Conservation (phyloP, 139 green algal genomes). For the Closterium sp. region DNA sequence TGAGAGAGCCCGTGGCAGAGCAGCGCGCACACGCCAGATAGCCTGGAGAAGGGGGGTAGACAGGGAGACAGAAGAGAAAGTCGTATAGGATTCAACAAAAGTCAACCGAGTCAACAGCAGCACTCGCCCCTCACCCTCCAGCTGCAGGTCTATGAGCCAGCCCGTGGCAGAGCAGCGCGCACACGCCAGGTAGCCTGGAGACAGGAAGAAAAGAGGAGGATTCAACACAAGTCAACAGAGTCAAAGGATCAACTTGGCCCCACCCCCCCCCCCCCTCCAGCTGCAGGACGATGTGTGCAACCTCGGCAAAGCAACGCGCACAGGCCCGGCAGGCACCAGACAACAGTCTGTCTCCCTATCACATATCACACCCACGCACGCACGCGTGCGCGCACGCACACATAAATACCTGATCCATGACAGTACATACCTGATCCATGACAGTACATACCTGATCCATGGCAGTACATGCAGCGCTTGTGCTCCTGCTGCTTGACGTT, state of each 20-base stretch:
- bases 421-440: no score
- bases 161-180: not conserved
- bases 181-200: not conserved
- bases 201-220: not conserved
- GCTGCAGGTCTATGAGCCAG: not conserved
- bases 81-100: not conserved
- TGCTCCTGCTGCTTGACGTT: slow-evolving; percentile 84
- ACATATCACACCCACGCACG: not conserved
- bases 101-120: not conserved
- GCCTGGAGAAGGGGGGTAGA: not conserved
- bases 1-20: not conserved
- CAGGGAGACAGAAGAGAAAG: not conserved
- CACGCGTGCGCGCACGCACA: no score
- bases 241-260: not conserved
- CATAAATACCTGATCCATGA: no score
- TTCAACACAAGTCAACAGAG: not conserved
- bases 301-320: not conserved
- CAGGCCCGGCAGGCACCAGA: not conserved
- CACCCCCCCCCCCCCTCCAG: not conserved
- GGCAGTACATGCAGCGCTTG: slow-evolving; percentile 76
- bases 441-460: slow-evolving; percentile 40
- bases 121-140: not conserved
- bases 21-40: not conserved
- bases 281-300: not conserved
- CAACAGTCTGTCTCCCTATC: not conserved